Evolutionary conservation across 441 rosid genomes (phyloP).

Genomic region (Adansonia gregorii): DNA sequence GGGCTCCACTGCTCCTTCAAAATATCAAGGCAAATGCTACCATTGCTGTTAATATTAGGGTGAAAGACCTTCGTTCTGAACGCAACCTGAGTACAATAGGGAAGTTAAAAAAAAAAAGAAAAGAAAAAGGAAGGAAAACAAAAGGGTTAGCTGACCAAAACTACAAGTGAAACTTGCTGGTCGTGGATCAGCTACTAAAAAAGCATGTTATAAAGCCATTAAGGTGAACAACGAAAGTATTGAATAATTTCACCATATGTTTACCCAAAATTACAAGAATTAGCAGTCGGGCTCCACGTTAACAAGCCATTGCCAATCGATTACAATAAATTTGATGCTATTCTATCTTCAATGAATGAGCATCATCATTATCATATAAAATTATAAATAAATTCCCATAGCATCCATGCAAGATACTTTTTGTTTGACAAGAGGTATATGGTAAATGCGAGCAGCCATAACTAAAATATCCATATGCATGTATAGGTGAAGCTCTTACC

Average conservation of each 20-base stretch:
- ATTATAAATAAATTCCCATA: not conserved
- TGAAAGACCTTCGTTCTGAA: conserved; percentile 87
- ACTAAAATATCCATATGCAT: not conserved
- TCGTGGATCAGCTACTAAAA: not conserved
- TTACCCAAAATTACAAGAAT: not conserved
- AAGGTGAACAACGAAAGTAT: not conserved
- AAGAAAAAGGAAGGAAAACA: not conserved
- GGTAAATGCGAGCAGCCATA: not conserved
- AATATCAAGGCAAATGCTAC: conserved; percentile 42
- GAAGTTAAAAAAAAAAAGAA: not conserved
- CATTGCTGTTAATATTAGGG: conserved; percentile 55
- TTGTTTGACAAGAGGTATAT: not conserved
- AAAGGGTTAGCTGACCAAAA: not conserved
- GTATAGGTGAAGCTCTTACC: not conserved
- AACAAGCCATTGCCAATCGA: not conserved
- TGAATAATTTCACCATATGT: not conserved
- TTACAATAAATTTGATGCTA: not conserved
- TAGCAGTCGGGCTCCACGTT: not conserved
- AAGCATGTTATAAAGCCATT: not conserved
- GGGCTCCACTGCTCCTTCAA: conserved; percentile 58
- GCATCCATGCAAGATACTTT: not conserved
- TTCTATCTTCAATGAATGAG: not conserved
- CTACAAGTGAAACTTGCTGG: not conserved
- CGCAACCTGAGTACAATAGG: conserved; percentile 51
- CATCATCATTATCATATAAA: not conserved